Base-by-base conservation (phyloP, 768 basidiomycete genomes). In the Mrakia hoshinonis region DNA sequence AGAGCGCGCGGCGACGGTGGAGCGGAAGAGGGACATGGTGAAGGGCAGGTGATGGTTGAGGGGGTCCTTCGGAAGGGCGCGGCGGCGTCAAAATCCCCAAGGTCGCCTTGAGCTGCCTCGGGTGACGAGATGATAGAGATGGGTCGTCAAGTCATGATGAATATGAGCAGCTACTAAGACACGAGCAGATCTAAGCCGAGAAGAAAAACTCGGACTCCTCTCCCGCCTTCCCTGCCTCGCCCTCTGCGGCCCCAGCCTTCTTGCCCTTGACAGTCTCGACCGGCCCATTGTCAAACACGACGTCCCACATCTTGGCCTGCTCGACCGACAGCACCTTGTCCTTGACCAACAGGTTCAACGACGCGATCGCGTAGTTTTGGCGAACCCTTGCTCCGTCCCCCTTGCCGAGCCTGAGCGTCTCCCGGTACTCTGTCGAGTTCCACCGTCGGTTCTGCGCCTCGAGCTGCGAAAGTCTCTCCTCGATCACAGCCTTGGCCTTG, bases 1-100 rank as follows among this genome's bases (percentile, higher is more conserved):
- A 11, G 34, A 61, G 43, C 43, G 43, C 34, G 31, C 34, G 58
- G 58, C 31, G 58, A 61, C 36, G 36, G 36, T 36, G 36, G 58
- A 39, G 4, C 58, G 58, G 58, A 61, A 61, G 31, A 61, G 31
- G 58, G 58, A 61, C 58, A 61, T 61, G 58, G 58, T 29, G 58
- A 61, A 22, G 31, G 58, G 34, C 7, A 7, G 36, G 36, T 51
- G 58, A 61, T 61, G 58, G 36, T n/a, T 31, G 18, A n/a, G 58
- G 20, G 49, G 11, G 20, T 5, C 20, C n/a, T n/a, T n/a, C n/a
- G n/a, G n/a, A 51, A n/a, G 22, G 49, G 49, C 15, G 49, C 2
- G 20, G 58, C 6, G 2, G 34, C 10, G 3, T 29, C 29, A 36
- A 36, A 9, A 10, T 15, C 29, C n/a, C 7, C 20, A 24, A n/a